Percentiles rank a stretch among this genome's conserved stretches.
Conservation (phyloP, 495 filamentous ascomycete genomes). For the Xylaria intraflava region DNA sequence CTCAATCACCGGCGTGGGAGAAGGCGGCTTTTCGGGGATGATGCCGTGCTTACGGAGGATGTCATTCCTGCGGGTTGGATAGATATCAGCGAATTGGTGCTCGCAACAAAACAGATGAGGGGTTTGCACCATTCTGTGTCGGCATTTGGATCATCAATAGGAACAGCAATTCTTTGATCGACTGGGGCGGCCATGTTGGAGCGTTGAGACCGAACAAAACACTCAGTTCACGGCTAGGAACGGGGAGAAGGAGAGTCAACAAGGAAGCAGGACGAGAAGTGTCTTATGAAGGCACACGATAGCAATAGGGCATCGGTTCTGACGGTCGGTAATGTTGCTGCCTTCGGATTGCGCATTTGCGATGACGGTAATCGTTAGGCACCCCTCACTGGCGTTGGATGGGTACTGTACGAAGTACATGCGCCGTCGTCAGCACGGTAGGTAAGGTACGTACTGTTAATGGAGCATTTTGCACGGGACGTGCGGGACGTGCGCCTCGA, state of each 20-base stretch:
- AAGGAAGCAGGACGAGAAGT: not conserved
- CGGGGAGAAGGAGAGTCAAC: not conserved
- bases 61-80: slow-evolving; percentile 68
- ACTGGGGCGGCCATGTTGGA: slow-evolving; percentile 63
- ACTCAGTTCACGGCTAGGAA: not conserved
- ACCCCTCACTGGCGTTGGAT: slow-evolving; percentile 7
- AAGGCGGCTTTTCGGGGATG: slow-evolving; percentile 93
- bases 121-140: slow-evolving; percentile 86
- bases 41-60: slow-evolving; percentile 94
- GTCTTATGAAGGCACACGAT: not conserved
- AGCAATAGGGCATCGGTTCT: not conserved
- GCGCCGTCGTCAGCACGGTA: no score
- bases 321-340: not conserved
- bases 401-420: no score
- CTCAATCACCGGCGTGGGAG: slow-evolving; percentile 88
- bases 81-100: slow-evolving; percentile 13
- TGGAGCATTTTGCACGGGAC: no score
- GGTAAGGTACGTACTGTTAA: not conserved
- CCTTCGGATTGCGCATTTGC: not conserved
- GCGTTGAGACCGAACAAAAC: not conserved
- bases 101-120: slow-evolving; percentile 1
- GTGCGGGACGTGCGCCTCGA: no score
- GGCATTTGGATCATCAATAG: slow-evolving; percentile 89
- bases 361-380: no score
- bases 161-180: slow-evolving; percentile 62